These are phyloP conservation scores for Cylindrodendrum hubeiense DNA, from an alignment of 2,329 filamentous ascomycete genomes.

Conservation along the genomic window DNA sequence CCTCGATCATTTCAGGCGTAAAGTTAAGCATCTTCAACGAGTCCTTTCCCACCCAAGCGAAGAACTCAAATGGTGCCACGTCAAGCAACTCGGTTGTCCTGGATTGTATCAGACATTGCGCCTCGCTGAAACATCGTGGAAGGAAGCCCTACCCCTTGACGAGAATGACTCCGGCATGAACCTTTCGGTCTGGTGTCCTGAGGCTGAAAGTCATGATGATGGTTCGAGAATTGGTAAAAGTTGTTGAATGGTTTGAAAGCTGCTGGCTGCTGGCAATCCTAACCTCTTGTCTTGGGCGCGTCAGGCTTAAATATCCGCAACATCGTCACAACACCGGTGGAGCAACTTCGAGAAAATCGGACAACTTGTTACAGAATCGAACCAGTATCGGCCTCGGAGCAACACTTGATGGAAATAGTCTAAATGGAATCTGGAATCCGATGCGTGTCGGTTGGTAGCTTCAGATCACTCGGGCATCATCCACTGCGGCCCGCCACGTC, in stretches of 20 bases:
- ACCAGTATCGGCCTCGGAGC: not conserved
- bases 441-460: not conserved
- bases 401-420: not conserved
- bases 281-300: not conserved
- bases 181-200: not conserved
- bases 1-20: constrained; percentile 23
- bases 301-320: not conserved
- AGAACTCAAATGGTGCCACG: constrained; percentile 49
- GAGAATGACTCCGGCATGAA: constrained; percentile 35
- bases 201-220: not conserved
- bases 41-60: constrained; percentile 37
- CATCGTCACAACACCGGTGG: too few relatives aligned
- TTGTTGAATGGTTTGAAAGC: not conserved
- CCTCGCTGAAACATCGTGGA: not conserved
- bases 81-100: constrained; percentile 51
- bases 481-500: too few relatives aligned
- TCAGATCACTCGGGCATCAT: not conserved
- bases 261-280: not conserved
- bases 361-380: not conserved
- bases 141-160: constrained; percentile 16
- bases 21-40: constrained; percentile 30
- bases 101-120: not conserved
- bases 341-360: too few relatives aligned
- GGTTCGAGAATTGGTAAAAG: not conserved
- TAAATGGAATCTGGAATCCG: not conserved